Base-by-base conservation (phyloP, 129 eudicot genomes). In the Pseudognaphalium luteoalbum region DNA sequence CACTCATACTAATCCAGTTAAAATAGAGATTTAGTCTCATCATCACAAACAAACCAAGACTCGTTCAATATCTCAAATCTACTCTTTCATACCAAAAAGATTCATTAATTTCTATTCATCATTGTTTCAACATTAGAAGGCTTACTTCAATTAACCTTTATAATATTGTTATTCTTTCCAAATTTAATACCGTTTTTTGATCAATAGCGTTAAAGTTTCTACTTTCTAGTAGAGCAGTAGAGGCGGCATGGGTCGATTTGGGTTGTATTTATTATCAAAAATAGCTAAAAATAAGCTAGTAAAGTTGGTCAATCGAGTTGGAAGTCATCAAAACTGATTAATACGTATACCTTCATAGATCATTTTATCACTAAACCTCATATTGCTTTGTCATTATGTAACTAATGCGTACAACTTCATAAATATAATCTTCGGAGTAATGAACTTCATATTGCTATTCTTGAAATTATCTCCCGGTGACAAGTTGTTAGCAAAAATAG, bases 31-130 rank as follows among this genome's bases (percentile, higher is more conserved):
- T 8, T 21, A 21, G 20, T 1, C 63, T 58, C 63, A 58, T 58
- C 63, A 58, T 19, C 3, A 58, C 63, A 58, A 58, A 58, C 63
- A 58, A 58, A 58, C 63, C 63, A 57, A 19, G 63, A 20, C 30
- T 58, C 0, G 11, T 58, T 57, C 63, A 58, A 58, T 7, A 20
- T 20, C 28, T 58, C 29, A 58, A 1, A 57, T 57, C 9, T 57
- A 7, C 63, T 2, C 25, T 56, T 56, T 56, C 9, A 44, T 44
- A 44, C 52, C 52, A 44, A 3, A 37, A 7, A 44, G 7, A 6
- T 39, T 39, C 2, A 2, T 9, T 39, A 7, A 1, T 7, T 9
- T 39, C 9, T 9, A 2, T 12, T 9, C 7, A 39, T 39, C 47
- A 8, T 9, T 9, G 47, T 8, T 39, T 39, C 14, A 8, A 2